Percentiles rank a stretch among this genome's conserved stretches.
phyloP scores from a whole-genome alignment of 2,329 filamentous ascomycete genomes.

The Trichoderma hamatum region DNA sequence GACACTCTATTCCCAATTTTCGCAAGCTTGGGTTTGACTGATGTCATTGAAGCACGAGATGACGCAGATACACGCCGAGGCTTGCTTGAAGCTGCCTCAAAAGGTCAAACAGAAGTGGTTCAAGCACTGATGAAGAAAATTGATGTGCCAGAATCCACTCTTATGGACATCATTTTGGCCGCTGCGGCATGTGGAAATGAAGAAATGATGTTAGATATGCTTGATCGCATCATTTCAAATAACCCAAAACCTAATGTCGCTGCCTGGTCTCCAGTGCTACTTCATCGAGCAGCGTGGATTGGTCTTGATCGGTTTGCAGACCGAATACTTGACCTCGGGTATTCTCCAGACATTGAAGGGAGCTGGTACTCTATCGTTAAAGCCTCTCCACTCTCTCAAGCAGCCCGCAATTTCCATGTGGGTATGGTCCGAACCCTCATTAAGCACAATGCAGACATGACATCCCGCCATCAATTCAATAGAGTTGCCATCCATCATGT shows the following conservation, averaged over 20 bases:
- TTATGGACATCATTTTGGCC: conserved; percentile 24
- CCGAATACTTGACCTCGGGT: conserved; percentile 24
- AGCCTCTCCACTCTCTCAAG: conserved; percentile 23
- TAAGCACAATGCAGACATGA: conserved; percentile 20
- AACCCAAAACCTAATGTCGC: not conserved
- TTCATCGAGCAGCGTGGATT: conserved; percentile 26
- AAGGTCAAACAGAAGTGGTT: conserved; percentile 20
- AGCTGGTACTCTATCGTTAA: conserved; percentile 14
- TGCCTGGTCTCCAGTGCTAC: conserved; percentile 17
- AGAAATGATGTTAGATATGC: conserved; percentile 22
- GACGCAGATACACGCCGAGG: conserved; percentile 22
- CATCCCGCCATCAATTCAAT: not conserved
- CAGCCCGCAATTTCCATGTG: conserved; percentile 24
- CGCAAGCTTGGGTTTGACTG: conserved; percentile 17
- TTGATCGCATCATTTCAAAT: conserved; percentile 18
- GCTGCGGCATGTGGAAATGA: conserved; percentile 21
- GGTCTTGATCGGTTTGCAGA: conserved; percentile 26
- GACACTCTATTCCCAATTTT: conserved; percentile 26
- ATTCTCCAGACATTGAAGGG: not conserved
- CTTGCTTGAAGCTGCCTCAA: conserved; percentile 26
- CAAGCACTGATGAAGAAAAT: conserved; percentile 2
- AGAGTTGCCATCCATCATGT: conserved; percentile 25
- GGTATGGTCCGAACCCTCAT: conserved; percentile 20
- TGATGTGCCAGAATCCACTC: not conserved
- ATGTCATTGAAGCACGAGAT: conserved; percentile 11